phyloP scores from a whole-genome alignment of 2,329 filamentous ascomycete genomes.

The Fusarium phyllophilum region DNA sequence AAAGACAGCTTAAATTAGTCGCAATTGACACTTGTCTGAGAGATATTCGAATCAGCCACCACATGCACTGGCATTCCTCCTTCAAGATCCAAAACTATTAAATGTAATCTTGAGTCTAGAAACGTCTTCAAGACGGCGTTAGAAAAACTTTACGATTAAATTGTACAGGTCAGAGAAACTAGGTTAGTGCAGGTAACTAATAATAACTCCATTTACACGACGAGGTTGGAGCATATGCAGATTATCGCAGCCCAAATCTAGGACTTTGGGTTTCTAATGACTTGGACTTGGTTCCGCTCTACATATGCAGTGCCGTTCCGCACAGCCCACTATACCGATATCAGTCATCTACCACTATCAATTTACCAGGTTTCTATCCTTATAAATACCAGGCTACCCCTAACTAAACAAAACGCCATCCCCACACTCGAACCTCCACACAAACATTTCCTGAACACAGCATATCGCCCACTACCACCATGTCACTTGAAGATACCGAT shows the following conservation, averaged over 20 bases:
- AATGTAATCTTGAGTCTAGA: too few species aligned
- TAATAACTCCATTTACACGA: too few species aligned
- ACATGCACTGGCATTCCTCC: neutral
- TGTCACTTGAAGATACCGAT: fast-evolving
- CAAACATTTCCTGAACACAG: neutral
- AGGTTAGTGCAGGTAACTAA: too few species aligned
- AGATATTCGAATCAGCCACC: neutral
- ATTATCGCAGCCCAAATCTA: neutral
- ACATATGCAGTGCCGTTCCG: neutral
- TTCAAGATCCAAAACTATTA: neutral
- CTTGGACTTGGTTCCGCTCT: neutral
- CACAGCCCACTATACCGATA: neutral
- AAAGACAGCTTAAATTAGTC: neutral
- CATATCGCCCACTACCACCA: fast-evolving
- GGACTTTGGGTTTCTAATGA: neutral
- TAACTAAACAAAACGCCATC: too few species aligned
- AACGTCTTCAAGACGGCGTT: neutral
- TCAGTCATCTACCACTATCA: neutral
- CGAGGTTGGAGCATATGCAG: neutral
- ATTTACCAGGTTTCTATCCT: fast-evolving
- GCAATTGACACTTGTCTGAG: neutral
- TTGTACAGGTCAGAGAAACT: too few species aligned
- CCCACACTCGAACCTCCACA: fast-evolving
- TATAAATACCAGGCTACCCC: neutral
- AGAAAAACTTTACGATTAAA: too few species aligned